phyloP scores from a whole-genome alignment of 345 rosid species.

The Brassica rapa region DNA sequence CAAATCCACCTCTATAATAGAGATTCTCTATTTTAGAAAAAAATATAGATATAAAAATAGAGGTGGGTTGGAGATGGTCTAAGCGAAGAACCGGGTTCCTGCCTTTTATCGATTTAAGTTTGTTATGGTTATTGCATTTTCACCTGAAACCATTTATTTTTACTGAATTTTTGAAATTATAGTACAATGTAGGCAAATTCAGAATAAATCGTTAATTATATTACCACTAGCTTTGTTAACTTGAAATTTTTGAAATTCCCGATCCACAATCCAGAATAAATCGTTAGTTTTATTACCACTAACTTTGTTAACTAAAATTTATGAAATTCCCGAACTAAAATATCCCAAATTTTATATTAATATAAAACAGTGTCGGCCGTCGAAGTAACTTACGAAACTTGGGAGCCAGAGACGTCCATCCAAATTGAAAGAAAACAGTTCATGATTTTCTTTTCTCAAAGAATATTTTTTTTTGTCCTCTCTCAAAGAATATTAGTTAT shows the following conservation, averaged over 20 bases:
- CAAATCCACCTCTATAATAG: too few relatives aligned
- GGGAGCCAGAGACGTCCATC: conserved; percentile 15
- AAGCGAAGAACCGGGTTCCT: too few relatives aligned
- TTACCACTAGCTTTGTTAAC: neutral
- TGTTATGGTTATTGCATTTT: neutral
- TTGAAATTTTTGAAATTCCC: neutral
- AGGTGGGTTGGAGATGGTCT: too few relatives aligned
- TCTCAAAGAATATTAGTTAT: conserved; percentile 16
- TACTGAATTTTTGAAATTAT: neutral
- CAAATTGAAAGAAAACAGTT: conserved; percentile 33
- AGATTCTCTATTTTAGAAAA: too few relatives aligned
- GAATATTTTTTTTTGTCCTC: too few relatives aligned
- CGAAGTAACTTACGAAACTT: conserved; percentile 36
- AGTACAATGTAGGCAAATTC: neutral
- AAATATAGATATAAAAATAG: too few relatives aligned
- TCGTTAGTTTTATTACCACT: neutral
- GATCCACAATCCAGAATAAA: neutral
- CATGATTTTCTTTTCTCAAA: conserved; percentile 13
- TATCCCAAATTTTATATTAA: neutral
- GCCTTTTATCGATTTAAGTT: neutral
- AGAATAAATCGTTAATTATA: neutral
- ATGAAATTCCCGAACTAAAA: neutral
- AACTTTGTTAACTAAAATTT: neutral
- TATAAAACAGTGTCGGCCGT: conserved; percentile 22
- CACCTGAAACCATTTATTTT: neutral